Conservation (phyloP, 2,329 filamentous ascomycete species). For the Fusarium staphyleae region DNA sequence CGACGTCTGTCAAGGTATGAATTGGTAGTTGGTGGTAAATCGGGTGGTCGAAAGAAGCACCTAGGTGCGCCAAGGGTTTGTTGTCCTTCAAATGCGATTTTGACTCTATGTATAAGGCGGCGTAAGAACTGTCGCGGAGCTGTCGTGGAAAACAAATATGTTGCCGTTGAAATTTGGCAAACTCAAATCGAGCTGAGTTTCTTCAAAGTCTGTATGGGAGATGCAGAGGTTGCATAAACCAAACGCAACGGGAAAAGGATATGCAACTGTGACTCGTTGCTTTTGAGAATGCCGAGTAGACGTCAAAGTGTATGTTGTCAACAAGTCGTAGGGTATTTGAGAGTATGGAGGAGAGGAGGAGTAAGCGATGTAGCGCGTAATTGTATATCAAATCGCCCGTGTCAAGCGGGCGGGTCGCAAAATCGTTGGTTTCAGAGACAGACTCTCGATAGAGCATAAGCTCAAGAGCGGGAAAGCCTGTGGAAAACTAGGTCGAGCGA, state of each 20-base stretch:
- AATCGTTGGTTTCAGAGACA: conserved; percentile 49
- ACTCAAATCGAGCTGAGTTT: neutral
- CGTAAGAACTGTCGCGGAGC: neutral
- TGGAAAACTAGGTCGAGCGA: conserved; percentile 71
- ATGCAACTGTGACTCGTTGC: neutral
- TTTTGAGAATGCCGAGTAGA: neutral
- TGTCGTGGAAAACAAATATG: neutral
- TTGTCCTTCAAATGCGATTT: neutral
- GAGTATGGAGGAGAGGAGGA: conserved; percentile 1
- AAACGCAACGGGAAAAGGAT: neutral
- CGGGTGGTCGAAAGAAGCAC: too few species aligned
- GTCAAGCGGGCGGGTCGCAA: conserved; percentile 42
- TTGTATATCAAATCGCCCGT: conserved; percentile 38
- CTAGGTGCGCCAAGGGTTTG: neutral
- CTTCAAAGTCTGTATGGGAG: neutral
- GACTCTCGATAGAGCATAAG: conserved; percentile 48
- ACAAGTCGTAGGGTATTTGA: neutral
- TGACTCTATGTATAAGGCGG: neutral
- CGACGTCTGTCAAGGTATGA: conserved; percentile 8
- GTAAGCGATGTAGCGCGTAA: conserved; percentile 5
- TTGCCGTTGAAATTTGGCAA: neutral
- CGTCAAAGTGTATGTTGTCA: neutral
- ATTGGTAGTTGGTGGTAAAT: neutral
- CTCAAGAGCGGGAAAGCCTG: conserved; percentile 60
- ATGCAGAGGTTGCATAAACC: neutral